phyloP scores from a whole-genome alignment of 768 basidiomycete species.

The Asterophora parasitica region DNA sequence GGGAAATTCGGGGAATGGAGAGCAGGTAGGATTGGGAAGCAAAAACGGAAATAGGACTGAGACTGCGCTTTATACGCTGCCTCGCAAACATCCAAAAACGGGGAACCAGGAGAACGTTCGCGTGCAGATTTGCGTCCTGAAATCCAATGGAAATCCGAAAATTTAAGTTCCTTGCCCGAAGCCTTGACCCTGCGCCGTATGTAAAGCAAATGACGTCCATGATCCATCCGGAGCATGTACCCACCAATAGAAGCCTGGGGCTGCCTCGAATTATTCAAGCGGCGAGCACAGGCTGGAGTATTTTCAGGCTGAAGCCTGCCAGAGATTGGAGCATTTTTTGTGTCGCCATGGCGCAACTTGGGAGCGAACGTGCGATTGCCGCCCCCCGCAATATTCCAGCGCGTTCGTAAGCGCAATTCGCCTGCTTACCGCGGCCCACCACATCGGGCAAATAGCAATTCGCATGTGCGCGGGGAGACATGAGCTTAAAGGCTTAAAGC shows the following conservation, averaged over 20 bases:
- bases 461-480: constrained; percentile 13
- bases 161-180: not conserved
- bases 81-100: constrained; percentile 7
- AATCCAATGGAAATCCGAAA: too few species aligned
- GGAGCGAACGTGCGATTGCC: constrained; percentile 1
- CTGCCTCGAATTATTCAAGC: too few species aligned
- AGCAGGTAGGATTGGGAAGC: not conserved
- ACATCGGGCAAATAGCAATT: constrained; percentile 12
- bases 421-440: not conserved
- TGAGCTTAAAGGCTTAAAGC: too few species aligned
- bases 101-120: not conserved
- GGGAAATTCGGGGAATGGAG: not conserved
- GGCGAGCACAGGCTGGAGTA: too few species aligned
- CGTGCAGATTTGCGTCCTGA: not conserved
- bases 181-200: not conserved
- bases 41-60: not conserved
- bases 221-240: not conserved
- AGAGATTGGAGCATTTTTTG: not conserved
- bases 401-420: constrained; percentile 2
- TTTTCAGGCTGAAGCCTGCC: too few species aligned
- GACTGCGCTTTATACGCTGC: constrained; percentile 13
- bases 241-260: too few species aligned
- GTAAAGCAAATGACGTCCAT: constrained; percentile 4
- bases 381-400: not conserved
- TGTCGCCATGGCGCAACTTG: not conserved